These are phyloP conservation scores for Pseudotulostoma volvatum DNA, from an alignment of 495 filamentous ascomycete genomes.

Conservation along the genomic window DNA sequence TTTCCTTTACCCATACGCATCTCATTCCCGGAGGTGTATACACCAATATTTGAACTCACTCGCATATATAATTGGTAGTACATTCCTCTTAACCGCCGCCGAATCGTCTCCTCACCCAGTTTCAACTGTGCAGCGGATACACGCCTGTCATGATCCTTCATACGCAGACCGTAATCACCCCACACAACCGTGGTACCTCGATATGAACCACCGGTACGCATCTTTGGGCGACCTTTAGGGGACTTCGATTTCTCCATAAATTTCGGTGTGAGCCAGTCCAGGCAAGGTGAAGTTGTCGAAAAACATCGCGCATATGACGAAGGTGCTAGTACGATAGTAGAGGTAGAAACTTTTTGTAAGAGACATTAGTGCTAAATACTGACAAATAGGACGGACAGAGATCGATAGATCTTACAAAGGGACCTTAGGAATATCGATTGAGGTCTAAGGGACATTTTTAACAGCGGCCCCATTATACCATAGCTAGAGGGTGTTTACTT, in stretches of 20 bases:
- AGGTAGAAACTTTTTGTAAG: slow-evolving; percentile 15
- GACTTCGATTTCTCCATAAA: slow-evolving; percentile 62
- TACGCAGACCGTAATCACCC: slow-evolving; percentile 91
- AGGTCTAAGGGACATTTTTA: slow-evolving; percentile 23
- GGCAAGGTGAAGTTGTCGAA: slow-evolving; percentile 46
- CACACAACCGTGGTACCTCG: slow-evolving; percentile 90
- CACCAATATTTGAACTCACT: slow-evolving; percentile 78
- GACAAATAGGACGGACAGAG: not conserved
- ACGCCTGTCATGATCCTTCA: slow-evolving; percentile 83
- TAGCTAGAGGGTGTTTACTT: too few relatives aligned
- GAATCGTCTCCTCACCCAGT: slow-evolving; percentile 84
- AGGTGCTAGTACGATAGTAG: slow-evolving; percentile 13
- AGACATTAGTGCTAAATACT: slow-evolving; percentile 10
- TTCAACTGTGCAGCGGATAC: slow-evolving; percentile 77
- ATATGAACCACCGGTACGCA: slow-evolving; percentile 75
- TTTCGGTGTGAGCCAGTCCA: slow-evolving; percentile 70
- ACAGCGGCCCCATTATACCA: slow-evolving; percentile 26
- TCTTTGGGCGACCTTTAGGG: slow-evolving; percentile 75
- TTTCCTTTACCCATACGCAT: slow-evolving; percentile 98
- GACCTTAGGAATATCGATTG: slow-evolving; percentile 22
- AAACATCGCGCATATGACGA: slow-evolving; percentile 43
- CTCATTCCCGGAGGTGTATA: slow-evolving; percentile 91
- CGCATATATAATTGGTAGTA: slow-evolving; percentile 85
- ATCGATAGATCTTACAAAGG: slow-evolving; percentile 15
- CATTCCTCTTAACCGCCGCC: slow-evolving; percentile 71